Evolutionary conservation across 495 filamentous ascomycete genomes (phyloP).

Genomic region (Aspergillus steynii): DNA sequence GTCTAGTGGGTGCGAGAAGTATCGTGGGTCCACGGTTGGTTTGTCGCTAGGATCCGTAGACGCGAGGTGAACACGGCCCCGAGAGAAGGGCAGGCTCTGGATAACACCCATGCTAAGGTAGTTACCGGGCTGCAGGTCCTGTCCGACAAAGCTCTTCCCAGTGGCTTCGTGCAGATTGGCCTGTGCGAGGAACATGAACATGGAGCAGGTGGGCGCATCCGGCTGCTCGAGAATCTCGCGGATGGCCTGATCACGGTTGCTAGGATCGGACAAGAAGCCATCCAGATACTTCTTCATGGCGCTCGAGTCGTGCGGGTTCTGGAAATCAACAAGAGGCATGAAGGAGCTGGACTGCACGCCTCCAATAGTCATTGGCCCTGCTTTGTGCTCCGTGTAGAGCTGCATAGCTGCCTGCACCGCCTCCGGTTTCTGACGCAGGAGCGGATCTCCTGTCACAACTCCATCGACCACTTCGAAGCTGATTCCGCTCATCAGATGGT

Average conservation of each 20-base stretch:
- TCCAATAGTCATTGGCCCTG: background rate
- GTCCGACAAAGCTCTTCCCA: background rate
- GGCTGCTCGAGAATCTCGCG: background rate
- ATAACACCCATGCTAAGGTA: slow-evolving; percentile 34
- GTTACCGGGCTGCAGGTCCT: slow-evolving; percentile 21
- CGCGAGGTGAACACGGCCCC: slow-evolving; percentile 50
- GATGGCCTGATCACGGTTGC: background rate
- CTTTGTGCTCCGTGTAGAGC: background rate
- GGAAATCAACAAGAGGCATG: background rate
- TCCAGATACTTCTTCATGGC: background rate
- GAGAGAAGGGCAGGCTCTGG: slow-evolving; percentile 50
- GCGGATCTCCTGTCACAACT: background rate
- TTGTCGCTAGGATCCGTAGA: slow-evolving; percentile 23
- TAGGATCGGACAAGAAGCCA: background rate
- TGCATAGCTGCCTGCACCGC: slow-evolving; percentile 10
- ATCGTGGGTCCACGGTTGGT: slow-evolving; percentile 45
- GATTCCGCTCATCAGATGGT: slow-evolving; percentile 23
- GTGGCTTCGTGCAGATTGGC: background rate
- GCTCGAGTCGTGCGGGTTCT: background rate
- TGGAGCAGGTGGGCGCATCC: background rate
- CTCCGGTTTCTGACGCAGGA: background rate
- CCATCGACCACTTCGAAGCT: slow-evolving; percentile 16
- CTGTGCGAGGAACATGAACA: background rate
- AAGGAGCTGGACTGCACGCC: background rate
- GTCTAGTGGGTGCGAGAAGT: slow-evolving; percentile 45